These are phyloP conservation scores for Boletus rufocinnamomeus DNA, from an alignment of 768 basidiomycete genomes.

Conservation along the genomic window DNA sequence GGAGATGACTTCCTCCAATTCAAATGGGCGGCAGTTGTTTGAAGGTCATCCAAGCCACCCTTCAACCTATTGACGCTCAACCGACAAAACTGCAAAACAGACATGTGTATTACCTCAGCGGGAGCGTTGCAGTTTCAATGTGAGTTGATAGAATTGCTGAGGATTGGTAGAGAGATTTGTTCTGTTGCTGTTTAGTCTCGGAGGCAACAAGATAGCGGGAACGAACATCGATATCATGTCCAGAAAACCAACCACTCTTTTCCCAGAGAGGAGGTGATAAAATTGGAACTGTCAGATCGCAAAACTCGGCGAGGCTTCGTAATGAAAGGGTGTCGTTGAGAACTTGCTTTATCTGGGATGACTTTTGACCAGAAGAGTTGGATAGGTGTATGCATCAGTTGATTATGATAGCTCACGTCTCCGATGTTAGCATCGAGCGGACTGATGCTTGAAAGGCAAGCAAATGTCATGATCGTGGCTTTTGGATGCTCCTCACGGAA, in stretches of 20 bases:
- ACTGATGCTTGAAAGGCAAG: constrained; percentile 52
- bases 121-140: constrained; percentile 59
- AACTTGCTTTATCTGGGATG: constrained; percentile 41
- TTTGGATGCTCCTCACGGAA: constrained; percentile 73
- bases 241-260: constrained; percentile 30
- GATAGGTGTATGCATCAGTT: constrained; percentile 2
- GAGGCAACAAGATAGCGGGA: constrained; percentile 8
- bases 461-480: constrained; percentile 56
- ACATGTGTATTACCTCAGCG: constrained; percentile 49
- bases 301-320: constrained; percentile 49
- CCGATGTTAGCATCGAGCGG: constrained; percentile 38
- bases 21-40: constrained; percentile 47
- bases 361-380: constrained; percentile 29
- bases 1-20: constrained; percentile 55
- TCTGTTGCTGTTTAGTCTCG: constrained; percentile 26
- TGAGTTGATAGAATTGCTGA: constrained; percentile 62
- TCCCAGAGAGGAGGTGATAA: constrained; percentile 48
- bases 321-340: constrained; percentile 67
- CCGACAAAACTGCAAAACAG: neutral
- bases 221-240: constrained; percentile 21
- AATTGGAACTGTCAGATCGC: constrained; percentile 54
- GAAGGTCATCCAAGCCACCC: constrained; percentile 41
- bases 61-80: constrained; percentile 34
- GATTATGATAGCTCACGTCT: constrained; percentile 42
- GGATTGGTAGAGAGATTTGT: constrained; percentile 44